These are phyloP conservation scores for Phycomyces blakesleeanus DNA, from an alignment of 192 early-diverging fungal genomes.

Conservation along the genomic window DNA sequence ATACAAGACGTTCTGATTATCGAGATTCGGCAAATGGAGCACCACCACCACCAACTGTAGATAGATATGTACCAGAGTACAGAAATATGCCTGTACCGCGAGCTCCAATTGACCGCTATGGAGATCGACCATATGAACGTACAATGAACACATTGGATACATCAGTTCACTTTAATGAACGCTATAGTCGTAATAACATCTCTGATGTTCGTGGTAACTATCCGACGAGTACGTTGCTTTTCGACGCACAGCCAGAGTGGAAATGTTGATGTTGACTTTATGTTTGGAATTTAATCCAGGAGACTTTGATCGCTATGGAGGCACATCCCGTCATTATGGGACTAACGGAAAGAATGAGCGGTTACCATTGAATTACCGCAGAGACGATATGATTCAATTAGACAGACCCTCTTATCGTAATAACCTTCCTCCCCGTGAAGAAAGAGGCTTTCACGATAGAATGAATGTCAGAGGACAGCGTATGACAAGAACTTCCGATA, in stretches of 20 bases:
- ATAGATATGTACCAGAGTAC: neutral
- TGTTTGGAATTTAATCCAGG: slow-evolving; percentile 3
- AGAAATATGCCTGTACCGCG: neutral
- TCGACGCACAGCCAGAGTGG: neutral
- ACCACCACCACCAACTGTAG: neutral
- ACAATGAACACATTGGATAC: neutral
- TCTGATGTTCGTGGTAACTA: neutral
- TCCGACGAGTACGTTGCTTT: neutral
- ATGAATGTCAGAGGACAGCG: neutral
- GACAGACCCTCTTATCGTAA: neutral
- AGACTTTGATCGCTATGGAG: slow-evolving; percentile 1
- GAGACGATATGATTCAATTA: neutral
- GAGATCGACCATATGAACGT: neutral
- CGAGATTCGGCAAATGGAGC: neutral
- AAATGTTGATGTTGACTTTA: neutral
- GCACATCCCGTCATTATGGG: neutral
- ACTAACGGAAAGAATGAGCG: neutral
- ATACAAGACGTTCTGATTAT: neutral
- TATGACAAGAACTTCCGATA: neutral
- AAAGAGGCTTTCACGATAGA: neutral
- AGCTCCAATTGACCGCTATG: neutral
- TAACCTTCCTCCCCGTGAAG: neutral
- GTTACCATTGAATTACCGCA: neutral
- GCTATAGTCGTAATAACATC: neutral
- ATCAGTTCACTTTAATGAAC: neutral